Evolutionary conservation across 208 protist genomes (phyloP), one percentile per base, ranked within the genome.

Genomic region (Porcisia deanei): DNA sequence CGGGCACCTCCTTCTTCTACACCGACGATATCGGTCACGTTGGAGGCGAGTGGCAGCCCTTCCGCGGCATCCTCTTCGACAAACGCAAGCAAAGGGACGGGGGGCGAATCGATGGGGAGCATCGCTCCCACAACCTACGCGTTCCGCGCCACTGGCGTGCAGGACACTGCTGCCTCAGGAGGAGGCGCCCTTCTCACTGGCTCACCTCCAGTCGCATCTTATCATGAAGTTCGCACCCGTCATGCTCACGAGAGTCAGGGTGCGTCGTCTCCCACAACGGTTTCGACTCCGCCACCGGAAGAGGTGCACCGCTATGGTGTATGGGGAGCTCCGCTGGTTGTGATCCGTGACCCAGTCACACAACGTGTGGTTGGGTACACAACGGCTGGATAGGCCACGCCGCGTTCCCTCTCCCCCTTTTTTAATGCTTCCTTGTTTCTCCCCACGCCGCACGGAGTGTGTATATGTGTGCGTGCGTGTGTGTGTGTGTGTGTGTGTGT

Each of bases 341-440:
- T 84, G 65, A 22, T 84, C 75, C 84, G 87, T 9, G 82, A 91
- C 39, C 66, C 74, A 41, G 41, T 53, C 10, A 89, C 76, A 12
- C 70, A 71, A 41, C 73, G 73, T 37, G 74, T 91, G 30, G 57
- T 78, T n/a, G 87, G 84, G 34, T 91, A 91, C 77, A 72, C 76
- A 6, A 76, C 64, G 6, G 55, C 7, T 1, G 37, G n/a, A 9
- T 34, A 47, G 55, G 43, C 54, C 22, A 43, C 59, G 49, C 47
- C 10, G 45, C 45, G 20, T 2, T 30, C 14, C 61, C 20, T 22
- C 20, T 41, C 8, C 7, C 18, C 39, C 61, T 20, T 10, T 61
- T 12, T 53, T 16, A 53, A 18, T 64, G 30, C 3, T 22, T 12
- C 37, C 22, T 18, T 30, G 12, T 30, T 22, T 49, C 22, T 66